phyloP scores from a whole-genome alignment of 495 filamentous ascomycete genomes.

The Aspergillus carlsbadensis region DNA sequence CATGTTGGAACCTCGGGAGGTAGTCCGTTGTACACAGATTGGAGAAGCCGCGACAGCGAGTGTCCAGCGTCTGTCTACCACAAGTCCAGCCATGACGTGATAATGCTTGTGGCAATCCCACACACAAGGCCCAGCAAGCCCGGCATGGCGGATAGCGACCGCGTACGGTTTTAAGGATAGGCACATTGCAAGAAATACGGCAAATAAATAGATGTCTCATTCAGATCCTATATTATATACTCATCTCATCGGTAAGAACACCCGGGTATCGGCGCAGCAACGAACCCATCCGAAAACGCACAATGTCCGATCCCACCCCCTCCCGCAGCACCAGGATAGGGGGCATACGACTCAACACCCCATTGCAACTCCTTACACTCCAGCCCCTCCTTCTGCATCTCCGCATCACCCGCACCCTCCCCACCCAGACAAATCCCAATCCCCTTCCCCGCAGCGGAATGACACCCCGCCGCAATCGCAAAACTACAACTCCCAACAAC shows the following conservation, averaged over 20 bases:
- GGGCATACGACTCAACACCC: conserved; percentile 1
- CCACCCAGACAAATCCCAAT: neutral
- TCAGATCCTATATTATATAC: neutral
- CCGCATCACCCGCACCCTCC: neutral
- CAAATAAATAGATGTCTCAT: no score
- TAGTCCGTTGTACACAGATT: no score
- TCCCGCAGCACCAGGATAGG: neutral
- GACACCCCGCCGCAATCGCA: conserved; percentile 50
- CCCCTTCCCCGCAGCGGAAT: conserved; percentile 16
- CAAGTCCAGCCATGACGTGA: no score
- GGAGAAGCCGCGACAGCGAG: no score
- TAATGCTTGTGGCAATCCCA: no score
- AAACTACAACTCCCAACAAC: conserved; percentile 40
- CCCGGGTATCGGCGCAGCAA: neutral
- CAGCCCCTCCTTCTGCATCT: neutral
- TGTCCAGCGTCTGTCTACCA: no score
- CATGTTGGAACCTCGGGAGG: no score
- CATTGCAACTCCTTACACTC: neutral
- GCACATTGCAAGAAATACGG: no score
- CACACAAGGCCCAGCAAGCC: no score
- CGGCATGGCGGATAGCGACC: no score
- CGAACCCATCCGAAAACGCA: neutral
- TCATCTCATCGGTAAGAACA: neutral
- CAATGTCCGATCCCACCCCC: neutral
- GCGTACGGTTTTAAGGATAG: no score